Evolutionary conservation across 2,329 filamentous ascomycete species (phyloP), one percentile per base, ranked within the genome.

Genomic region (Ascochyta clinopodiicola): DNA sequence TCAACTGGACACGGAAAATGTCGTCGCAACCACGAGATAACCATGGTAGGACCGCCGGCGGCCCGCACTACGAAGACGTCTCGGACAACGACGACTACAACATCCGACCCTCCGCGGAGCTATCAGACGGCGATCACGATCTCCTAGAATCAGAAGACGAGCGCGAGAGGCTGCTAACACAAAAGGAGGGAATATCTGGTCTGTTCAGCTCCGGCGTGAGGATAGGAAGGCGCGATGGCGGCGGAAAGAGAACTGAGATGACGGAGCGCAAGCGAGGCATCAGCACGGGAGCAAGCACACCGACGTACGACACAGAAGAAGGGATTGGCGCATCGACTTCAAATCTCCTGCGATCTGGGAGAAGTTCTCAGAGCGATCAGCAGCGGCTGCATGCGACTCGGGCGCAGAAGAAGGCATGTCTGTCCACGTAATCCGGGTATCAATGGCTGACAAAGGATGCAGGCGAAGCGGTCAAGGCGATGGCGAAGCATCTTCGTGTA

Each of bases 251-350:
- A 48, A 57, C 56, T 38, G 60, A 63, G 49, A 66, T 69, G 57
- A 68, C 62, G 38, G 60, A 69, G 56, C 62, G 70, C 56, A 77
- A 81, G 82, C 79, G 79, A 51, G 62, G 61, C 19, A 55, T 60
- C 24, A 75, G 86, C 57, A 87, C 87, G 51, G 89, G 91, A 70
- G 86, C 91, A 62, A 88, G 88, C 34, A 85, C 88, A 73, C 79
- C 96, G 68, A 91, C 96, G 88, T 93, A 91, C 73, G 90, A 95
- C 77, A 91, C 94, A 89, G 93, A 97, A 75, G 89, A 92, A 71
- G 91, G 92, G 1, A 84, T 82, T 2, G 83, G 89, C 68, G 86
- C 83, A 57, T 90, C 79, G 78, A 87, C 61, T 42, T 57, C 64
- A n/a, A 71, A 64, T 34, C 51, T 74, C 15, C 48, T 74, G 31